phyloP scores from a whole-genome alignment of 192 early-diverging fungal genomes.

The Podila minutissima region DNA sequence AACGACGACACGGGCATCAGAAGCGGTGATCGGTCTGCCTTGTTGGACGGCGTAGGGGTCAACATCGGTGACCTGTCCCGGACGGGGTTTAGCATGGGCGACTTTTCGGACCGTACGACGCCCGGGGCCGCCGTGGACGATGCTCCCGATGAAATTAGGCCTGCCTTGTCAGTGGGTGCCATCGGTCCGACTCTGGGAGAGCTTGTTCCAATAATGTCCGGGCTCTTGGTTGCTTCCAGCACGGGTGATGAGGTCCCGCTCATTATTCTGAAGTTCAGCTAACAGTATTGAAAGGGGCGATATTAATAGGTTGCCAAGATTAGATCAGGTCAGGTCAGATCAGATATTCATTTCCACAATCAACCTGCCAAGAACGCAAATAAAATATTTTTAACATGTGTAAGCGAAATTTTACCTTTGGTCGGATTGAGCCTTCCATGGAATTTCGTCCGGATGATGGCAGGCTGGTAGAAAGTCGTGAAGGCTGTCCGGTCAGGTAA shows the following conservation, averaged over 20 bases:
- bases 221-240: slow-evolving; percentile 23
- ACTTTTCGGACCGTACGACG: slow-evolving; percentile 2
- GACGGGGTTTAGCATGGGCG: slow-evolving; percentile 8
- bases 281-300: not conserved
- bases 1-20: not conserved
- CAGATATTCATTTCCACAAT: too few species aligned
- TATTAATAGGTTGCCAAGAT: too few species aligned
- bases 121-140: not conserved
- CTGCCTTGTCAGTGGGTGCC: not conserved
- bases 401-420: slow-evolving; percentile 17
- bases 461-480: slow-evolving; percentile 19
- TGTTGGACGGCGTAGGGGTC: slow-evolving; percentile 4
- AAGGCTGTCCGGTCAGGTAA: slow-evolving; percentile 12
- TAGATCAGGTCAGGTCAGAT: too few species aligned
- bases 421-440: slow-evolving; percentile 16
- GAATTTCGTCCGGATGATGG: slow-evolving; percentile 47
- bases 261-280: slow-evolving; percentile 6
- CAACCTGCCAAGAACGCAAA: too few species aligned
- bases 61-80: slow-evolving; percentile 30
- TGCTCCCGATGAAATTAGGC: not conserved
- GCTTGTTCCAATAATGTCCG: slow-evolving; percentile 3
- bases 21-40: slow-evolving; percentile 10
- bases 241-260: slow-evolving; percentile 29
- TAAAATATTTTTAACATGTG: not conserved
- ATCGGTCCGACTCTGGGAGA: slow-evolving; percentile 34